Evolutionary conservation across 2,329 filamentous ascomycete genomes (phyloP).

Genomic region (Sarocladium strictum): DNA sequence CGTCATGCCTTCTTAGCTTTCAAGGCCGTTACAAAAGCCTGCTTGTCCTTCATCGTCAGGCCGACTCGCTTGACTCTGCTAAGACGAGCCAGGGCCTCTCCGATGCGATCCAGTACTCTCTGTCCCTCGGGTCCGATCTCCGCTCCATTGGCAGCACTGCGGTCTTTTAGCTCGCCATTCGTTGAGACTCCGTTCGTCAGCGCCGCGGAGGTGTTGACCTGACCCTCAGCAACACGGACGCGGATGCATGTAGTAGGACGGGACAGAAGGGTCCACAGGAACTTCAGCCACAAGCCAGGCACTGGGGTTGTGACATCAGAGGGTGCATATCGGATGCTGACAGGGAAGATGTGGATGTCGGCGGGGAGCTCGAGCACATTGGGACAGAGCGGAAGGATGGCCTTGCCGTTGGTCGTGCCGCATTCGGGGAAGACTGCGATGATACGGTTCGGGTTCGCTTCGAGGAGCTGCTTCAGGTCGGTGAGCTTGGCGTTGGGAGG

Average conservation of each 20-base stretch:
- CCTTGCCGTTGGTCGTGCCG: slow-evolving; percentile 88
- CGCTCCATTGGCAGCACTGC: slow-evolving; percentile 21
- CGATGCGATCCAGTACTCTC: slow-evolving; percentile 69
- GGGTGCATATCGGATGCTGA: slow-evolving; percentile 84
- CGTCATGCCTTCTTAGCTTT: slow-evolving; percentile 32
- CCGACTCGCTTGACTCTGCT: slow-evolving; percentile 86
- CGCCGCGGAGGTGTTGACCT: slow-evolving; percentile 45
- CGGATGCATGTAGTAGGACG: slow-evolving; percentile 84
- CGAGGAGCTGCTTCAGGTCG: slow-evolving; percentile 56
- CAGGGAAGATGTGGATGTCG: slow-evolving; percentile 75
- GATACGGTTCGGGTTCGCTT: slow-evolving; percentile 64
- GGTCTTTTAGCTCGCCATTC: slow-evolving; percentile 22
- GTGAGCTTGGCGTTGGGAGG: slow-evolving; percentile 45
- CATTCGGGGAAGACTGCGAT: slow-evolving; percentile 90
- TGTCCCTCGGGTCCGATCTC: slow-evolving; percentile 52
- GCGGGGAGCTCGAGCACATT: slow-evolving; percentile 63
- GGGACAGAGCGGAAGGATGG: slow-evolving; percentile 77
- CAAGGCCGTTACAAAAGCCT: slow-evolving; percentile 70
- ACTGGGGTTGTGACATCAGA: slow-evolving; percentile 87
- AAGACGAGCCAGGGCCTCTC: slow-evolving; percentile 78
- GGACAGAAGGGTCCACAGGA: slow-evolving; percentile 82
- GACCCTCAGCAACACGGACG: slow-evolving; percentile 78
- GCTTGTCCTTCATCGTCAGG: slow-evolving; percentile 76
- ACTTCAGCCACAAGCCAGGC: slow-evolving; percentile 63
- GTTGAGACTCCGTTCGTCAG: slow-evolving; percentile 27